Evolutionary conservation across 176 grass and related monocot species (phyloP), one percentile per base, ranked within the genome.

Genomic region (Zizania latifolia): DNA sequence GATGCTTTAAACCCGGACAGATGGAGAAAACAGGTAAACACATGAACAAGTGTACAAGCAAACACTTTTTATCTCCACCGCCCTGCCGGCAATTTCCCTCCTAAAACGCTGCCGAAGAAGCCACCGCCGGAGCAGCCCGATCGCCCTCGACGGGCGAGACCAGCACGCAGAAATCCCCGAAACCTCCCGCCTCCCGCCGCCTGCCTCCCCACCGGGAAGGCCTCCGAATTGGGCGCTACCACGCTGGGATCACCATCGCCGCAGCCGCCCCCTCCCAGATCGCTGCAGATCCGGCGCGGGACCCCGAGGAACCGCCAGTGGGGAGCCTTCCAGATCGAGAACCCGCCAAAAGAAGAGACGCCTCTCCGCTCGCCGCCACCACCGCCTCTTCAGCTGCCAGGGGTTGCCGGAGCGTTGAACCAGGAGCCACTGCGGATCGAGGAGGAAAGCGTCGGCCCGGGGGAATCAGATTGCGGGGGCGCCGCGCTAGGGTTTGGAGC

Each of bases 11-110:
- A 78, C 82, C 28, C 56, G 66, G 6, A 85, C 58, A 85, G 45
- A 78, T 66, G 15, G 58, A 64, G 61, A 43, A 55, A 79, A 79
- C 82, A 56, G 72, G 45, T 63, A 40, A 72, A 79, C 82, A 83
- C 62, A 72, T 58, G 60, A 72, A 84, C 75, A 85, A 72, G 67
- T 72, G 68, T 85, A 79, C 82, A 85, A 85, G 75, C 67, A 72
- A 70, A 36, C 58, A 56, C 19, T 56, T 48, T 66, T 54, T 62
- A 78, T 65, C 68, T 85, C 67, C 36, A 15, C 68, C 35, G 46
- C 35, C 75, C 62, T 17, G 66, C 31, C 26, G 27, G 75, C 55
- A 36, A 19, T 19, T 19, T 33, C n/a, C 35, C 44, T 65, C 41
- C 82, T 84, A 84, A 56, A 77, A 34, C 39, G 54, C 30, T 10